phyloP scores from a whole-genome alignment of 257 asterid species.

The Salvia miltiorrhiza region DNA sequence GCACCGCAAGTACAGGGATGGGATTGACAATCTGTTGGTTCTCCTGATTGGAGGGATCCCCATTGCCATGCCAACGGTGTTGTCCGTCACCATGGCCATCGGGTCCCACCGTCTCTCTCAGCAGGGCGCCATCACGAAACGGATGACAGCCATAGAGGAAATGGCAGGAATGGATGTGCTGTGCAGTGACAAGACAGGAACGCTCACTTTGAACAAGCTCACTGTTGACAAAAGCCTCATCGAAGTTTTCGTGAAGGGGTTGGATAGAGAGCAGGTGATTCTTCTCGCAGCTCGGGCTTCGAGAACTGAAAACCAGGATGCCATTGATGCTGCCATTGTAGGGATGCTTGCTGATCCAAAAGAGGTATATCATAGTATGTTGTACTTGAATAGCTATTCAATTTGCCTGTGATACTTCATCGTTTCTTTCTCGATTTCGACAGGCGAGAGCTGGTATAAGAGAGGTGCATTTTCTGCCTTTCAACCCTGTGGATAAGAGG shows the following conservation, averaged over 20 bases:
- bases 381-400: no score
- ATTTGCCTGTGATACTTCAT: no score
- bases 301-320: constrained; percentile 85
- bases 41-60: constrained; percentile 92
- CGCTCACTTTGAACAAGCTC: constrained; percentile 82
- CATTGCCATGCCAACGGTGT: constrained; percentile 93
- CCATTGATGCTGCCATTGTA: constrained; percentile 90
- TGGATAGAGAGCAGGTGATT: constrained; percentile 68
- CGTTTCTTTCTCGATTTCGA: background rate
- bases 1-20: constrained; percentile 77
- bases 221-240: constrained; percentile 70
- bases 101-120: constrained; percentile 88
- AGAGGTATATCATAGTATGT: constrained; percentile 65
- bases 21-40: constrained; percentile 87
- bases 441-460: constrained; percentile 84
- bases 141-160: constrained; percentile 97
- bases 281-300: constrained; percentile 90
- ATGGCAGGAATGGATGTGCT: constrained; percentile 98
- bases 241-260: constrained; percentile 70
- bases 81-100: constrained; percentile 93
- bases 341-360: constrained; percentile 97
- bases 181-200: constrained; percentile 93
- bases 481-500: constrained; percentile 92
- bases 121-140: constrained; percentile 92
- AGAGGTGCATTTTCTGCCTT: constrained; percentile 85